These are phyloP conservation scores for Macrolepiota fuliginosa DNA, from an alignment of 768 basidiomycete species.

Conservation along the genomic window DNA sequence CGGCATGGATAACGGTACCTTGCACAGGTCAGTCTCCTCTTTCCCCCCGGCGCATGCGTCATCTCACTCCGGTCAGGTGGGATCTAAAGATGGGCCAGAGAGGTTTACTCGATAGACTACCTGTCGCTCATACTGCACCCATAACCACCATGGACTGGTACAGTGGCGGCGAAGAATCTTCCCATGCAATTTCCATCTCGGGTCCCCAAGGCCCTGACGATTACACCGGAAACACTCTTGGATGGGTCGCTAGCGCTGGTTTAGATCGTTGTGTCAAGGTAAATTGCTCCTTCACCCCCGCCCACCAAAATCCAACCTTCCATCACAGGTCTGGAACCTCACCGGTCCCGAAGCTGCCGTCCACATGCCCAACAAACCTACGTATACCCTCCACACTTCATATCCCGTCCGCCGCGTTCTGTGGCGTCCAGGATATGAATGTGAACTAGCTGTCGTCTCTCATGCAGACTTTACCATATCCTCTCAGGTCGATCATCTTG, in stretches of 20 bases:
- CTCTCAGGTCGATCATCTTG: conserved; percentile 17
- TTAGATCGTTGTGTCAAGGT: conserved; percentile 81
- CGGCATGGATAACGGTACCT: conserved; percentile 68
- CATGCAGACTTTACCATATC: conserved; percentile 48
- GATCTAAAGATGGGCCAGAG: conserved; percentile 77
- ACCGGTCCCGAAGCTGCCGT: conserved; percentile 36
- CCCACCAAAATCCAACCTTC: neutral
- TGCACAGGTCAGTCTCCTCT: conserved; percentile 51
- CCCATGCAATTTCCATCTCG: conserved; percentile 16
- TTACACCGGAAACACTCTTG: conserved; percentile 35
- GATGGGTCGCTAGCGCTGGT: conserved; percentile 81
- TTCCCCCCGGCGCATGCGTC: neutral
- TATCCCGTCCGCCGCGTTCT: conserved; percentile 70
- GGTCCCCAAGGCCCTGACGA: conserved; percentile 20
- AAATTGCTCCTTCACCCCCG: conserved; percentile 1
- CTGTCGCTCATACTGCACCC: conserved; percentile 70
- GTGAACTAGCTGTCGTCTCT: conserved; percentile 73
- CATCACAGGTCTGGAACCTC: conserved; percentile 68
- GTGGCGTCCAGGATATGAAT: conserved; percentile 78
- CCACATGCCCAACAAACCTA: conserved; percentile 61
- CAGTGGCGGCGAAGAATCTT: conserved; percentile 18
- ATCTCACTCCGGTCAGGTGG: conserved; percentile 45
- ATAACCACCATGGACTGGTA: conserved; percentile 79
- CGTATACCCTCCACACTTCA: conserved; percentile 71
- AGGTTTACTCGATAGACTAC: conserved; percentile 67